Evolutionary conservation across 305 asterid species (phyloP), one percentile per base, ranked within the genome.

Genomic region (Fraxinus platypoda): DNA sequence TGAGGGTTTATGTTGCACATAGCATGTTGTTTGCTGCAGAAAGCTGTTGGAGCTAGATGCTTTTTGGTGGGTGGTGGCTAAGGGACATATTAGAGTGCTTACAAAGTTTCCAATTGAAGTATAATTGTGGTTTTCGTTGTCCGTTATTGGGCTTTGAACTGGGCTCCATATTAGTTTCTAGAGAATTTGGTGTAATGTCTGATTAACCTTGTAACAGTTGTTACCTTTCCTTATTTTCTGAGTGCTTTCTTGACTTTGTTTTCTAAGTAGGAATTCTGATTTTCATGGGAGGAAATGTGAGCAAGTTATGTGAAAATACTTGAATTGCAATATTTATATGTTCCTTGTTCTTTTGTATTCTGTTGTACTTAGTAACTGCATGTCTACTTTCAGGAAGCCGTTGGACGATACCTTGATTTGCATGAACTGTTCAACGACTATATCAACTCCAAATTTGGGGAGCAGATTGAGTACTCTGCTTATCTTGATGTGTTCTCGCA

Each of bases 351-450:
- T 78, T 19, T 12, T 30, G 46, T 28, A 41, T 34, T 34, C 43
- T 1, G 66, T 54, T n/a, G 13, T 35, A 59, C 77, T 64, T 17
- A 21, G 66, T 37, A 74, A 78, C 37, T 62, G n/a, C 28, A 82
- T 59, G 31, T 72, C 49, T 68, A 30, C 68, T 85, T 86, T 75
- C 91, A 96, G 98, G 99, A 97, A 92, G 93, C 97, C 21, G 81
- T 80, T 83, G 98, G 99, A 80, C 88, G 97, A 83, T 93, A 95
- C 89, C 99, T 97, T 71, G 98, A 97, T 91, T 91, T 97, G 87
- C 98, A 97, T 34, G 99, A 94, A 84, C 81, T 95, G 84, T 93
- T 88, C 87, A 92, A 95, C 81, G 94, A 88, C 66, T 97, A 92
- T 83, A 91, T 91, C 81, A 97, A 97, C 88, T 91, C 95, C 80